Conservation (phyloP, 352 stramenopile species). For the Elongisporangium undulatum region DNA sequence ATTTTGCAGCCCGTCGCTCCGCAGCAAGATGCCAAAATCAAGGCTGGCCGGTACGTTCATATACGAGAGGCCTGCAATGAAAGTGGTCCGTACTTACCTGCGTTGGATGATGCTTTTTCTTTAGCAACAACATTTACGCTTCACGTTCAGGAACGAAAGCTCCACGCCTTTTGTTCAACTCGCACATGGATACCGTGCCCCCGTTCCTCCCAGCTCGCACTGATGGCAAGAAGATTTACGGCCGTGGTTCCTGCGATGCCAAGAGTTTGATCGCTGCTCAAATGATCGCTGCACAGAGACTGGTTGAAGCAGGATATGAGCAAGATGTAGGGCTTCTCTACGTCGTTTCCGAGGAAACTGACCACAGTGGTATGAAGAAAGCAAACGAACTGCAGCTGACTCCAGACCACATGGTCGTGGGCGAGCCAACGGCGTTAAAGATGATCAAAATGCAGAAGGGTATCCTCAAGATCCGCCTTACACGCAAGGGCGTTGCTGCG, state of each 20-base stretch:
- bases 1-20: slow-evolving; percentile 68
- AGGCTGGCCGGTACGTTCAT: slow-evolving; percentile 40
- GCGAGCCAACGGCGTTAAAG: slow-evolving; percentile 74
- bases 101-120: neutral
- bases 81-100: neutral
- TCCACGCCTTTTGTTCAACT: slow-evolving; percentile 77
- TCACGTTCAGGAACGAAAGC: slow-evolving; percentile 47
- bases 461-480: slow-evolving; percentile 81
- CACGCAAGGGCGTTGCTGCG: slow-evolving; percentile 62
- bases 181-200: slow-evolving; percentile 84
- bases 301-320: slow-evolving; percentile 49
- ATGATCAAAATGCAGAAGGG: slow-evolving; percentile 87
- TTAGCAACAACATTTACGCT: slow-evolving; percentile 76
- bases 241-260: slow-evolving; percentile 79
- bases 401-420: slow-evolving; percentile 74
- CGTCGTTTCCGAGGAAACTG: slow-evolving; percentile 85
- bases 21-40: slow-evolving; percentile 51
- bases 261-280: slow-evolving; percentile 82
- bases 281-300: slow-evolving; percentile 71
- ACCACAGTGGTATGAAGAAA: slow-evolving; percentile 88
- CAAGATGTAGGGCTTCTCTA: slow-evolving; percentile 75
- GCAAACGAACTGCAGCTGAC: slow-evolving; percentile 73
- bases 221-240: slow-evolving; percentile 62
- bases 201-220: slow-evolving; percentile 61
- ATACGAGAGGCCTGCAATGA: neutral